These are phyloP conservation scores for Bryoerythrophyllum caledonicum DNA, from an alignment of 225 moss, liverwort and hornwort genomes.

Conservation along the genomic window DNA sequence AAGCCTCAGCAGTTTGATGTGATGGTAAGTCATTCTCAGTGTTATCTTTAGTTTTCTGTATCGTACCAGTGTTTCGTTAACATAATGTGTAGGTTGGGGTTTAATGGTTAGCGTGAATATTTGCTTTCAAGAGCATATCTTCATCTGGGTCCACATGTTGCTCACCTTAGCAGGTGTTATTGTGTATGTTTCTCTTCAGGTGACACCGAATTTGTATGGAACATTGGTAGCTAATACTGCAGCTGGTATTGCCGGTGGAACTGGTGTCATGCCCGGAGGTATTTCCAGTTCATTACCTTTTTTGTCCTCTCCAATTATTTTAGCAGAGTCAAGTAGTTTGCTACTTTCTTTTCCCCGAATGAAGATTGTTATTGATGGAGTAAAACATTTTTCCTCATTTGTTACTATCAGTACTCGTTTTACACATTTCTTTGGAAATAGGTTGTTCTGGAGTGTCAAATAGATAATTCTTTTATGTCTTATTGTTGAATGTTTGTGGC, in stretches of 20 bases:
- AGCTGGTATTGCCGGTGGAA: constrained; percentile 98
- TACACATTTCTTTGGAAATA: neutral
- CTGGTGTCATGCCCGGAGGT: constrained; percentile 99
- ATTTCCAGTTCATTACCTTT: constrained; percentile 2
- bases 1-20: constrained; percentile 98
- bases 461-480: neutral
- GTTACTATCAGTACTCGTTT: neutral
- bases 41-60: neutral
- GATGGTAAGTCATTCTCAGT: constrained; percentile 59
- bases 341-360: neutral
- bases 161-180: constrained; percentile 19
- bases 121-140: neutral
- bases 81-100: neutral
- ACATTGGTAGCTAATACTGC: constrained; percentile 98
- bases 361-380: neutral
- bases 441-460: constrained; percentile 11
- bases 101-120: neutral
- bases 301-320: neutral
- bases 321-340: neutral
- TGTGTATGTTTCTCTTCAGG: constrained; percentile 47
- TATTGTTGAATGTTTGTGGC: neutral
- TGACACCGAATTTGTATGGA: constrained; percentile 96
- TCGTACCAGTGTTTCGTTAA: neutral
- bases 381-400: neutral
- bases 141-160: neutral